Evolutionary conservation across 2,329 filamentous ascomycete genomes (phyloP), one percentile per base, ranked within the genome.

Genomic region (Aspergillus pseudoviridinutans): DNA sequence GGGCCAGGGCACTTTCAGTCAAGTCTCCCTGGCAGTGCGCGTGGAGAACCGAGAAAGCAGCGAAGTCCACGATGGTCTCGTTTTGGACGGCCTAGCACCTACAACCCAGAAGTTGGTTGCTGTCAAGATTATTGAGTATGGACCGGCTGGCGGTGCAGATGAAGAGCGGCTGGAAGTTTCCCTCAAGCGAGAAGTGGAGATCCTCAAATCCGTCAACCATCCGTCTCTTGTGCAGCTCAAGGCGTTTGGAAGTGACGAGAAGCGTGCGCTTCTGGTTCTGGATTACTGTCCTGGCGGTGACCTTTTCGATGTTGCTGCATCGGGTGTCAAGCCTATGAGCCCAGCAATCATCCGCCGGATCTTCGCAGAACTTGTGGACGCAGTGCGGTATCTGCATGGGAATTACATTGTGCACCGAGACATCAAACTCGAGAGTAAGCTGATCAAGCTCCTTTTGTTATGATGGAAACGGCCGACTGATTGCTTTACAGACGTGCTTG

Each of bases 381-480:
- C 93, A 0, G 88, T 96, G 38, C 84, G 83, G 57, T 97, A 97
- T 77, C 79, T 99, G 51, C 94, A 99, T 74, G 80, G 85, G 54
- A 81, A 90, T 66, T 87, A 85, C 64, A 96, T 99, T 70, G 93
- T 97, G 54, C 94, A 99, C 72, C 87, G 94, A 59, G 94, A 99
- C 74, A 95, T 99, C 75, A 99, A 99, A 78, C 87, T 99, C 58
- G 94, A 99, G 80, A 99, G 90, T 94, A 83, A 76, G 87, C 81
- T 32, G 2, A 38, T 3, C 14, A 7, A 38, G 5, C 17, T n/a
- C 32, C 28, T 14, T n/a, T 35, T 47, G 7, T 57, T 25, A 28
- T 27, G 29, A 38, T 17, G 12, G 14, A 38, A 38, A 17, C 6
- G 32, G 14, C 14, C 6, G 32, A 38, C 32, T 38, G 32, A 38